These are phyloP conservation scores for Gelatoporia subvermispora DNA, from an alignment of 768 basidiomycete species.

Conservation along the genomic window DNA sequence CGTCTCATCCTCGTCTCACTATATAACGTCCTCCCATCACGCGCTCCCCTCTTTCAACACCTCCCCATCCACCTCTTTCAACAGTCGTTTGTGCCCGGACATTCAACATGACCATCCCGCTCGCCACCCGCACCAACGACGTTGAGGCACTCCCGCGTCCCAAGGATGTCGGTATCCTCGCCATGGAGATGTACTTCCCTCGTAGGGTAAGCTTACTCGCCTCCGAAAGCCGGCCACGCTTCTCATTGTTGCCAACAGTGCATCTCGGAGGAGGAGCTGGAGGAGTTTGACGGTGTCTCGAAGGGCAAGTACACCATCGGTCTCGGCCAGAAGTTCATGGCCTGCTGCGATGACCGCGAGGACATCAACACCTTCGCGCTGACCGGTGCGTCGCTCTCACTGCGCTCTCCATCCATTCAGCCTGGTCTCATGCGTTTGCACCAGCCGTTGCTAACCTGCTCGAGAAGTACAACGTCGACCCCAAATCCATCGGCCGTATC, in stretches of 20 bases:
- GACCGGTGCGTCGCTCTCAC: conserved; percentile 51
- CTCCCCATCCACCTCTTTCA: background rate
- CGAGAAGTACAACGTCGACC: conserved; percentile 93
- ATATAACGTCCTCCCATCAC: conserved; percentile 11
- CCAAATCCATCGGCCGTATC: conserved; percentile 92
- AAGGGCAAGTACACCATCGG: conserved; percentile 99
- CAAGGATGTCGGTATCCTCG: conserved; percentile 91
- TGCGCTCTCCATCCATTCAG: background rate
- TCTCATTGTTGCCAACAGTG: conserved; percentile 44
- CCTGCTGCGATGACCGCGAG: conserved; percentile 96
- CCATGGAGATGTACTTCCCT: conserved; percentile 92
- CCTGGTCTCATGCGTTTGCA: background rate
- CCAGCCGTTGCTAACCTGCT: conserved; percentile 85
- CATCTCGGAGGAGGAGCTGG: conserved; percentile 92
- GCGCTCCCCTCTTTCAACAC: conserved; percentile 5
- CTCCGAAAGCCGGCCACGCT: conserved; percentile 8
- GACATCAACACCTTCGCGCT: conserved; percentile 98
- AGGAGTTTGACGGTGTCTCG: conserved; percentile 89
- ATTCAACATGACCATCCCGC: conserved; percentile 23
- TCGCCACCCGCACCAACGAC: conserved; percentile 16
- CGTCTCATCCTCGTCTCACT: conserved; percentile 21
- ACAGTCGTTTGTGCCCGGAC: background rate
- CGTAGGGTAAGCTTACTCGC: conserved; percentile 56
- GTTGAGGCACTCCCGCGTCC: conserved; percentile 47
- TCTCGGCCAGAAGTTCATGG: conserved; percentile 97